phyloP scores from a whole-genome alignment of 2,329 filamentous ascomycete species.

The Gaeumannomyces sp. region DNA sequence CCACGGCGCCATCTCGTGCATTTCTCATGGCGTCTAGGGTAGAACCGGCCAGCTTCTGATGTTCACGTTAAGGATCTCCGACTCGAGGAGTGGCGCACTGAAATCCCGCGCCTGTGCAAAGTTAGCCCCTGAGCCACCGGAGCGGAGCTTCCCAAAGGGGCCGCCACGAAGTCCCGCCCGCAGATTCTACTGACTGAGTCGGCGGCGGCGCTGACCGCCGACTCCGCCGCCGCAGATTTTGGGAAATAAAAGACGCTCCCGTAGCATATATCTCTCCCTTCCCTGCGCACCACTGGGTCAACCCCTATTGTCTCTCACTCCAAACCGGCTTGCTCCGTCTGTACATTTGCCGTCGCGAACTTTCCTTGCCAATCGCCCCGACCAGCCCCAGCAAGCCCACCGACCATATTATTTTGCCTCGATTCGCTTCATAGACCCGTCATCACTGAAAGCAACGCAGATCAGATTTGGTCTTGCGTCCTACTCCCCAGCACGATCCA shows the following conservation, averaged over 20 bases:
- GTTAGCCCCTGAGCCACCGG: background rate
- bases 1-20: background rate
- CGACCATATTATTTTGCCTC: background rate
- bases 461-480: background rate
- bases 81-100: background rate
- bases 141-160: conserved; percentile 11
- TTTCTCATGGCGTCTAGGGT: background rate
- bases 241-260: background rate
- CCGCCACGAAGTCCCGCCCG: background rate
- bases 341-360: background rate
- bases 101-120: background rate
- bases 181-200: background rate
- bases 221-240: background rate
- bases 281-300: too few species aligned
- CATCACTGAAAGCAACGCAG: background rate
- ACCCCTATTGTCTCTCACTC: too few species aligned
- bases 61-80: too few species aligned
- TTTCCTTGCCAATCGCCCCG: background rate
- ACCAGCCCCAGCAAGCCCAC: background rate
- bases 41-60: too few species aligned
- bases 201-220: too few species aligned
- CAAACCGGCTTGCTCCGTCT: too few species aligned
- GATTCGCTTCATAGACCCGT: background rate
- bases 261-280: too few species aligned
- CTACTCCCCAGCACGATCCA: background rate